A percentile compares a stretch with the other conserved stretches of the same genome.
Conservation (phyloP, 306 rosid species). For the Fragaria ananassa region DNA sequence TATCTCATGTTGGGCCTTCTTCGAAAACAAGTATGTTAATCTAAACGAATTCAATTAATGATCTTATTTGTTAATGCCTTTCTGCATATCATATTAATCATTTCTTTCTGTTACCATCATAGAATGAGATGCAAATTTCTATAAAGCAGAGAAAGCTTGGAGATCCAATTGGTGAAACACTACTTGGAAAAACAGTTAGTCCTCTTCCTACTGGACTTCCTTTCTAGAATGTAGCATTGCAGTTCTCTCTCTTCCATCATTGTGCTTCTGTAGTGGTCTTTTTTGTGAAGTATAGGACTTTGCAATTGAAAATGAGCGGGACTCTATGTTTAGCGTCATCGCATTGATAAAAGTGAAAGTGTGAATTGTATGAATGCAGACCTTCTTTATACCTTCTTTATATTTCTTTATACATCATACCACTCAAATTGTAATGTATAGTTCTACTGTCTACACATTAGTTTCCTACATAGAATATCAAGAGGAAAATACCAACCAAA, state of each 20-base stretch:
- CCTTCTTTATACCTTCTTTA: background rate
- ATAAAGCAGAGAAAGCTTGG: conserved; percentile 70
- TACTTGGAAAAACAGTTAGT: conserved; percentile 87
- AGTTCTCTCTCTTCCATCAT: background rate
- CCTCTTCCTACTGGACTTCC: background rate
- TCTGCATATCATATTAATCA: background rate
- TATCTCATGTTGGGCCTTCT: conserved; percentile 82
- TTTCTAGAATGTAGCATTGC: background rate
- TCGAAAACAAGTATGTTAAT: conserved; percentile 69
- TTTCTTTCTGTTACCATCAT: conserved; percentile 13
- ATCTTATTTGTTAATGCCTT: background rate
- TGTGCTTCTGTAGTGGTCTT: background rate
- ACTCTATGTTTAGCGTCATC: background rate
- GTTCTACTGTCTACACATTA: background rate
- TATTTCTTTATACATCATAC: background rate
- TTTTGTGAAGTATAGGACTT: background rate
- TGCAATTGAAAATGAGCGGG: background rate
- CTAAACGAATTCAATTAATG: background rate
- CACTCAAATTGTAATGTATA: background rate
- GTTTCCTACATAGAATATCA: background rate
- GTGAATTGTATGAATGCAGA: background rate
- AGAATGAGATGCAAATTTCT: conserved; percentile 72
- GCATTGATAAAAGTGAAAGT: background rate
- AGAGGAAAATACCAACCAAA: background rate
- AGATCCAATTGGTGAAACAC: conserved; percentile 67